Conservation (phyloP, 345 rosid species). For the Cardamine occulta region DNA sequence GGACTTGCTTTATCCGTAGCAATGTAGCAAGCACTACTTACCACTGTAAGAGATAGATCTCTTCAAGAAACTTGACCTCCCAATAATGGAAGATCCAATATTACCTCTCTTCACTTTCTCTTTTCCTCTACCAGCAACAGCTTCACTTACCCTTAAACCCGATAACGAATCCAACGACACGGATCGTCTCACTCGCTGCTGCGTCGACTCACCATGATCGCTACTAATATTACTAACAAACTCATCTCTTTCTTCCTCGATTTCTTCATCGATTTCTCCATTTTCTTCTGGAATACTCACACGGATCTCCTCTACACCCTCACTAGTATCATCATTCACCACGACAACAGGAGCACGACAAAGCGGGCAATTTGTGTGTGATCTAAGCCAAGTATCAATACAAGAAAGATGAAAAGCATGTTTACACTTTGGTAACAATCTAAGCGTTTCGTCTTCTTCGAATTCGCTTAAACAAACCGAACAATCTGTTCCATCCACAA, state of each 20-base stretch:
- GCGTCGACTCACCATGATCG: slow-evolving; percentile 30
- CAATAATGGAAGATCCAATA: slow-evolving; percentile 51
- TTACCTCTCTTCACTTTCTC: slow-evolving; percentile 43
- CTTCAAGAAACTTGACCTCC: slow-evolving; percentile 55
- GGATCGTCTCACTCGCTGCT: slow-evolving; percentile 64
- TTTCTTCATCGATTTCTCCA: slow-evolving; percentile 35
- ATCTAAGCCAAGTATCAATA: slow-evolving; percentile 77
- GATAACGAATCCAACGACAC: slow-evolving; percentile 71
- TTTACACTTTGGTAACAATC: slow-evolving; percentile 72
- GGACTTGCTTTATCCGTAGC: slow-evolving; percentile 24
- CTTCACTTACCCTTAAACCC: slow-evolving; percentile 53
- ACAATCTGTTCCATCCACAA: slow-evolving; percentile 76
- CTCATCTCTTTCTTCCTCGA: slow-evolving; percentile 37
- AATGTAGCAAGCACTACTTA: slow-evolving; percentile 32
- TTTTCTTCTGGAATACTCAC: slow-evolving; percentile 34
- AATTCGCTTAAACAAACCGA: slow-evolving; percentile 79
- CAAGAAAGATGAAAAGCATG: slow-evolving; percentile 79
- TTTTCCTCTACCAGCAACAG: slow-evolving; percentile 34
- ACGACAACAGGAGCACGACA: slow-evolving; percentile 63
- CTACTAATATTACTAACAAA: slow-evolving; percentile 29
- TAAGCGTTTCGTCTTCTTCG: slow-evolving; percentile 63
- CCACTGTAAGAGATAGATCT: slow-evolving; percentile 72
- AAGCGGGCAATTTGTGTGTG: slow-evolving; percentile 69
- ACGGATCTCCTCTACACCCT: slow-evolving; percentile 35
- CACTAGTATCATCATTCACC: slow-evolving; percentile 12